Evolutionary conservation across 2,329 filamentous ascomycete species (phyloP).

Genomic region (Aspergillus fischeri): DNA sequence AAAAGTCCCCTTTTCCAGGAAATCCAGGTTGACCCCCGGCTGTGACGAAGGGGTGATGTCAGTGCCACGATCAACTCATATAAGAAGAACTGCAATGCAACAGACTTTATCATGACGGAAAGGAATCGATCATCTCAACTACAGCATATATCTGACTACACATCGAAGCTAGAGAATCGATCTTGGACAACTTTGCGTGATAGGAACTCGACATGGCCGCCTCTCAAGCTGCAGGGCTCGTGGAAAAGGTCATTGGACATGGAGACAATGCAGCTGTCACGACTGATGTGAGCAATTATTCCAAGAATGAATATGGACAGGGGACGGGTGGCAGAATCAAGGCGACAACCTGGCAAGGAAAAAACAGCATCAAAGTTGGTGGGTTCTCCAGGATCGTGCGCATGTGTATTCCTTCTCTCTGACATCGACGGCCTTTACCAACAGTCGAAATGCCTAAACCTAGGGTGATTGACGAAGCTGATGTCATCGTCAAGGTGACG

Average conservation of each 20-base stretch:
- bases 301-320: constrained; percentile 50
- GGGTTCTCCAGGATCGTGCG: constrained; percentile 3
- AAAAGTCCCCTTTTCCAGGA: background rate
- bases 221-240: constrained; percentile 63
- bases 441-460: constrained; percentile 64
- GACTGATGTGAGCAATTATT: constrained; percentile 68
- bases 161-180: background rate
- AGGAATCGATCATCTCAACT: background rate
- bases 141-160: background rate
- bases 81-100: background rate
- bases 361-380: constrained; percentile 70
- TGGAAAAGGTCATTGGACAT: constrained; percentile 67
- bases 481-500: constrained; percentile 78
- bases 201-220: constrained; percentile 46
- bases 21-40: background rate
- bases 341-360: constrained; percentile 76
- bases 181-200: background rate
- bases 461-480: constrained; percentile 65
- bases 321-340: constrained; percentile 64
- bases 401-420: background rate
- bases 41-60: background rate
- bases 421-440: background rate
- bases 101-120: background rate
- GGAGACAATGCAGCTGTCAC: constrained; percentile 59
- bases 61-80: background rate